phyloP scores from a whole-genome alignment of 2,329 filamentous ascomycete genomes.

The Colletotrichum karsti region DNA sequence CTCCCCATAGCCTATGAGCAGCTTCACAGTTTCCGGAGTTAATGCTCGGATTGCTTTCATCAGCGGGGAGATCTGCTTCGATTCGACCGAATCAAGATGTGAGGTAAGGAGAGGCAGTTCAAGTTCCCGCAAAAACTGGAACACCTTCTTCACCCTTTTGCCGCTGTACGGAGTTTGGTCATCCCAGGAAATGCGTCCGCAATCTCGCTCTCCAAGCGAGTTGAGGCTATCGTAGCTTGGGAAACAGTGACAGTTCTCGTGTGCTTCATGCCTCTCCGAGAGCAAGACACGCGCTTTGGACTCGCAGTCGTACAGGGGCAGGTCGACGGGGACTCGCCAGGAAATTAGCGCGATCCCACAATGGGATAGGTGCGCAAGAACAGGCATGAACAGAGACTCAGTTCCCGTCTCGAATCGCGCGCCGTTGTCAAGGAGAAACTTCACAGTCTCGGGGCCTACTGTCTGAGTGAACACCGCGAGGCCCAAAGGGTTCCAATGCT shows the following conservation, averaged over 20 bases:
- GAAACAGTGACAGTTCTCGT: not conserved
- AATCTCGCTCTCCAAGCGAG: not conserved
- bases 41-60: not conserved
- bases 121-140: not conserved
- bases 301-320: not conserved
- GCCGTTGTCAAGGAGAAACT: not conserved
- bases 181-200: not conserved
- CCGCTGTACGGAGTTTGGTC: not conserved
- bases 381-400: not conserved
- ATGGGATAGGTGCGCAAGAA: not conserved
- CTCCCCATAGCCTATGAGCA: not conserved
- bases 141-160: not conserved
- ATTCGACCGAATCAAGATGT: not conserved
- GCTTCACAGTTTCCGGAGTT: not conserved
- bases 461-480: not conserved
- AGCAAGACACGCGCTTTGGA: not conserved
- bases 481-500: not conserved
- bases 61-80: not conserved
- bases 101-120: not conserved
- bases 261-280: not conserved
- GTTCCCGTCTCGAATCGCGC: not conserved
- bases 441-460: not conserved
- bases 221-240: slow-evolving; percentile 1
- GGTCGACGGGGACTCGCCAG: not conserved
- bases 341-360: not conserved